Conservation (phyloP, 495 filamentous ascomycete genomes). For the Penicillium desertorum region DNA sequence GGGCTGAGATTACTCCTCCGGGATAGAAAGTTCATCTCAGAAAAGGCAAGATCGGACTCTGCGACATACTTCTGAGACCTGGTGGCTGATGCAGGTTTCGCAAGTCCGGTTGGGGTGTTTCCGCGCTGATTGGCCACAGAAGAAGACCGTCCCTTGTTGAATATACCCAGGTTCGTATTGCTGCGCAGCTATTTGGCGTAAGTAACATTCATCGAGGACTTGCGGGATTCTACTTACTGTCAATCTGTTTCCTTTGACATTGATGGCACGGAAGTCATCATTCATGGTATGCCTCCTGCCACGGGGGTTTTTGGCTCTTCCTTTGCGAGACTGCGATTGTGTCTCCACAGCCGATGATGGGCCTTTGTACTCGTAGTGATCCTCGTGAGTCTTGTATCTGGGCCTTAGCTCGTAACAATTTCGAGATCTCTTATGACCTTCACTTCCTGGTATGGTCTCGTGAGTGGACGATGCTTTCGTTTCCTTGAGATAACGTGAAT, state of each 20-base stretch:
- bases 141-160: slow-evolving; percentile 68
- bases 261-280: slow-evolving; percentile 62
- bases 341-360: slow-evolving; percentile 14
- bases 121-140: slow-evolving; percentile 50
- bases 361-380: slow-evolving; percentile 51
- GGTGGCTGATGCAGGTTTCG: background rate
- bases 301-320: slow-evolving; percentile 36
- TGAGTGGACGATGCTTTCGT: background rate
- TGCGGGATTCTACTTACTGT: slow-evolving; percentile 50
- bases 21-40: slow-evolving; percentile 63
- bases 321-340: slow-evolving; percentile 34
- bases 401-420: slow-evolving; percentile 54
- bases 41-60: slow-evolving; percentile 69
- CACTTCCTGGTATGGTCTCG: background rate
- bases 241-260: slow-evolving; percentile 60
- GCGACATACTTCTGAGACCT: background rate
- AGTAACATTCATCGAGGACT: slow-evolving; percentile 22
- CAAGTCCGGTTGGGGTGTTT: background rate
- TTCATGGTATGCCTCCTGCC: slow-evolving; percentile 52
- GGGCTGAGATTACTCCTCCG: slow-evolving; percentile 17
- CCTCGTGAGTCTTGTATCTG: slow-evolving; percentile 60
- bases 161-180: slow-evolving; percentile 57
- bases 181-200: slow-evolving; percentile 47
- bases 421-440: slow-evolving; percentile 1
- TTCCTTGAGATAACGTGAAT: background rate